Evolutionary conservation across 768 basidiomycete genomes (phyloP).

Genomic region (Amanita rimosa): DNA sequence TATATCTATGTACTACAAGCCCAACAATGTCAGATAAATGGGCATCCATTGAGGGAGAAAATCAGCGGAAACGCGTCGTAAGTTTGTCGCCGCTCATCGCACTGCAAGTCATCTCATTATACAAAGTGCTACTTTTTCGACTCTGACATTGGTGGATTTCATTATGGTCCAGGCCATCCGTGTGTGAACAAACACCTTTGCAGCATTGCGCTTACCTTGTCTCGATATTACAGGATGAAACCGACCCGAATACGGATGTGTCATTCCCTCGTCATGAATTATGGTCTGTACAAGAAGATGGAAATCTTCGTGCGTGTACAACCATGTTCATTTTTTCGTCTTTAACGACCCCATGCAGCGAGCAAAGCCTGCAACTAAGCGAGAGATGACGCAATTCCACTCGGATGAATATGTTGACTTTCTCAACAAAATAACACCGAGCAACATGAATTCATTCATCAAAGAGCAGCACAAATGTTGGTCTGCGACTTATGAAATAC

Average conservation of each 20-base stretch:
- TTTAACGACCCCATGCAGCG: slow-evolving; percentile 38
- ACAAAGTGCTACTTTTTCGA: slow-evolving; percentile 97
- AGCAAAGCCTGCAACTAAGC: slow-evolving; percentile 97
- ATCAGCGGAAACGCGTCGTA: slow-evolving; percentile 80
- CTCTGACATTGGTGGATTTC: slow-evolving; percentile 98
- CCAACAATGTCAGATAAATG: slow-evolving; percentile 34
- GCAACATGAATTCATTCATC: slow-evolving; percentile 87
- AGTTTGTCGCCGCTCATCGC: slow-evolving; percentile 20
- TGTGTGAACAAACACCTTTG: slow-evolving; percentile 21
- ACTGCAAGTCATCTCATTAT: slow-evolving; percentile 6
- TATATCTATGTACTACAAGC: background rate
- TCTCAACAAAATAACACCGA: slow-evolving; percentile 84
- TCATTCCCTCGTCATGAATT: slow-evolving; percentile 99
- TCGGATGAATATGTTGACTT: slow-evolving; percentile 99
- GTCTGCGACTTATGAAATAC: slow-evolving; percentile 11
- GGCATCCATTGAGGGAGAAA: slow-evolving; percentile 61
- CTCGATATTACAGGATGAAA: slow-evolving; percentile 60
- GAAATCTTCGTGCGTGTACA: slow-evolving; percentile 84
- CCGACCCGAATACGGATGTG: slow-evolving; percentile 99
- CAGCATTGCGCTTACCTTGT: background rate
- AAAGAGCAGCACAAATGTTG: slow-evolving; percentile 95
- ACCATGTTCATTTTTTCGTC: background rate
- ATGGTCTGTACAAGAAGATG: slow-evolving; percentile 99
- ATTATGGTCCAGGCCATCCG: slow-evolving; percentile 98
- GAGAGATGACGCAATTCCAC: slow-evolving; percentile 99